Evolutionary conservation across 768 basidiomycete genomes (phyloP), one percentile per base, ranked within the genome.

Genomic region (Mycena haematopus): DNA sequence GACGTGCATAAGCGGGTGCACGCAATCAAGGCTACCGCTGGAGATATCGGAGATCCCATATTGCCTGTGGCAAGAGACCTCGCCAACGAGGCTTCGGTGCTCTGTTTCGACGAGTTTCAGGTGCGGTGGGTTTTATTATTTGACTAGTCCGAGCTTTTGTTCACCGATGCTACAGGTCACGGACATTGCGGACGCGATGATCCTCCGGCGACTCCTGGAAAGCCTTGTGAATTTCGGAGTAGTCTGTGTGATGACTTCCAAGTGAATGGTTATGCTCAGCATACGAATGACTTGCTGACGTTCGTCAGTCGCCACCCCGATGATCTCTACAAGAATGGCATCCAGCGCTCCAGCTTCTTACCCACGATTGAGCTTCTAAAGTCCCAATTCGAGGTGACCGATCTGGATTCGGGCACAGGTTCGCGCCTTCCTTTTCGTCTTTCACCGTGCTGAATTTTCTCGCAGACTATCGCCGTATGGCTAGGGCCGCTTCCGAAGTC

Each of bases 51-150:
- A 19, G 95, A 98, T 73, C 89, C 93, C 29, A 92, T 97, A 70
- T 79, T 87, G 25, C 92, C 93, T 22, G 93, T 96, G 11, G 95
- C 95, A 8, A 78, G 91, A 64, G 92, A 95, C 69, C 76, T 98
- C 52, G 96, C 95, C 2, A 83, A 83, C 50, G 89, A 97, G 62
- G 91, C 93, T 9, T 85, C 82, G 62, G 85, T 99, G 1, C 78
- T 99, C 45, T 98, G 96, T 72, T 97, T 99, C 71, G 96, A 99
- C 71, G 96, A 99, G 79, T 99, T 99, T 71, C 96, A 99, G 84
- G 95, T 92, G 73, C 68, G 79, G 63, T 70, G 62, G 64, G 50
- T 42, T 47, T 60, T 46, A 35, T 22, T 24, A 42, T 38, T 36
- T 40, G n/a, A 21, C 19, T 3, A 13, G 19, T 25, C 24, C 35